Base-by-base conservation (phyloP, 495 filamentous ascomycete genomes). In the Neurospora hispaniola region DNA sequence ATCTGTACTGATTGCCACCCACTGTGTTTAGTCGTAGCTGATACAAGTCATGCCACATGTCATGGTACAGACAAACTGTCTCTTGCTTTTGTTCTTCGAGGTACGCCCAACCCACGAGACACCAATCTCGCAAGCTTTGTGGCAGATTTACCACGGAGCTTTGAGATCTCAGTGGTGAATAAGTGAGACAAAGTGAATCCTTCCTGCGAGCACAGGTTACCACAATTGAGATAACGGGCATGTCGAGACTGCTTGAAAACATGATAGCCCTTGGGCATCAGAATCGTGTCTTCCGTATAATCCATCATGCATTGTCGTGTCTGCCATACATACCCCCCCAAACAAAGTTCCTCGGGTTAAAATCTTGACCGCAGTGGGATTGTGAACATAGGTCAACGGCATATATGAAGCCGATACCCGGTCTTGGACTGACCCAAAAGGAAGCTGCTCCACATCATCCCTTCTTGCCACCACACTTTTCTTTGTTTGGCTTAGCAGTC, bases 21-120 rank as follows among this genome's bases (percentile, higher is more conserved):
- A 18, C 12, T 66, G 27, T 66, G 27, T 18, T 66, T 74, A 66
- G 41, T 71, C 42, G 48, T 69, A 69, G 70, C 70, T 72, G 77
- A 54, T 59, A 71, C 70, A 69, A 66, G 70, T 73, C 70, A 72
- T 77, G 77, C 79, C 75, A 80, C 75, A 78, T 80, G 76, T 77
- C 76, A 74, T 12, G 71, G 42, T 23, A 38, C 54, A 66, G 31
- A 66, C 54, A 66, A 6, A 35, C 31, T 11, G 9, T 62, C 54
- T 35, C 31, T 35, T 31, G 1, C 23, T 62, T 62, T 27, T 27
- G 54, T 16, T 62, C 27, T 62, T 31, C 27, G 27, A 31, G 27
- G 27, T 31, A 54, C 20, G 23, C 48, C 23, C 23, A 62, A 62
- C 54, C 12, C 16, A 62, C 54, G 27, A 54, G 27, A 62, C 23